Evolutionary conservation across 2,329 filamentous ascomycete genomes (phyloP).

Genomic region (Fusarium chlamydosporum): DNA sequence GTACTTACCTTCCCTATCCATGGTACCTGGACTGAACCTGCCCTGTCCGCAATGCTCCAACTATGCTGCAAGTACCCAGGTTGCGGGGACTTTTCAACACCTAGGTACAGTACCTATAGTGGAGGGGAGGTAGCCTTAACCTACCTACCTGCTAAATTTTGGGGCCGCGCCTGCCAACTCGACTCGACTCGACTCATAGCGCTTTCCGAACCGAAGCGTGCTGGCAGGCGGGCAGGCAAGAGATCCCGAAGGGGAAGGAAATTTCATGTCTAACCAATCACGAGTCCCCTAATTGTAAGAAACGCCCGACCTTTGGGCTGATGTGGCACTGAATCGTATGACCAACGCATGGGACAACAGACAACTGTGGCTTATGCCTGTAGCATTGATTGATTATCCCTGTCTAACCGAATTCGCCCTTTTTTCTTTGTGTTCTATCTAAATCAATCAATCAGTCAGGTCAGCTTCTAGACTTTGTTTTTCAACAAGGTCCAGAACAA

Average conservation of each 20-base stretch:
- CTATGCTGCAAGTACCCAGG: constrained; percentile 23
- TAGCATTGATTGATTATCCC: neutral
- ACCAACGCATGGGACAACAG: constrained; percentile 22
- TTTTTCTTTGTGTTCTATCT: neutral
- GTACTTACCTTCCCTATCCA: neutral
- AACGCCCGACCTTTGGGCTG: constrained; percentile 48
- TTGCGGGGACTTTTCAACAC: constrained; percentile 3
- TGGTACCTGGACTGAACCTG: constrained; percentile 38
- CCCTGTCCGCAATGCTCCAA: constrained; percentile 16
- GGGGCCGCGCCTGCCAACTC: neutral
- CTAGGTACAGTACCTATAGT: too few species aligned
- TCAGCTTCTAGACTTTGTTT: constrained; percentile 15
- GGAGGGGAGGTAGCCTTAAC: neutral
- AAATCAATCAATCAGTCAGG: neutral
- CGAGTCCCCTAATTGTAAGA: constrained; percentile 42
- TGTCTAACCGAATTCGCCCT: constrained; percentile 5
- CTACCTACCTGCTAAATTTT: neutral
- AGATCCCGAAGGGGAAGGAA: constrained; percentile 41
- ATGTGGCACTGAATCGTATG: constrained; percentile 53
- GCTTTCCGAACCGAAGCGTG: constrained; percentile 32
- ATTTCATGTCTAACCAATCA: constrained; percentile 34
- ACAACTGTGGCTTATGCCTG: constrained; percentile 19
- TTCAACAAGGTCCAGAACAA: constrained; percentile 24
- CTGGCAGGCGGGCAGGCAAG: constrained; percentile 27
- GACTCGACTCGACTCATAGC: constrained; percentile 3